These are phyloP conservation scores for Neonothopanus nambi DNA, from an alignment of 1,284 basidiomycete species.

Conservation along the genomic window DNA sequence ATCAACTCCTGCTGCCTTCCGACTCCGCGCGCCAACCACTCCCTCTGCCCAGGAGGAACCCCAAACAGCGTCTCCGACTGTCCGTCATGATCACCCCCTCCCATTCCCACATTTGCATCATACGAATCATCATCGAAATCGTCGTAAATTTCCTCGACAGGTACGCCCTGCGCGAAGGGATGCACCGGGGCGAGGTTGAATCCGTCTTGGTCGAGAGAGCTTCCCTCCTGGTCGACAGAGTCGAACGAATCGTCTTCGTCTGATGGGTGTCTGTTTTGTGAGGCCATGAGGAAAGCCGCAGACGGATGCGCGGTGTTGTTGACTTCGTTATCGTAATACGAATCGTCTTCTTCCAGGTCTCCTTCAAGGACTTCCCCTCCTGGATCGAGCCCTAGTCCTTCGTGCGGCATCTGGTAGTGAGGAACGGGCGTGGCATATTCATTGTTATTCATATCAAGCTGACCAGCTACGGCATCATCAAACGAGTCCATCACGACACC, in stretches of 20 bases:
- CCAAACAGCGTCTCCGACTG: background rate
- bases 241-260: conserved; percentile 16
- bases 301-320: conserved; percentile 55
- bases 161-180: conserved; percentile 45
- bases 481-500: background rate
- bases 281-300: conserved; percentile 58
- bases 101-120: conserved; percentile 52
- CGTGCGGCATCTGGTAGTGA: background rate
- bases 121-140: conserved; percentile 44
- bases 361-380: conserved; percentile 4
- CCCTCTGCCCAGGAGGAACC: conserved; percentile 23
- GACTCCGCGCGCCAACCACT: conserved; percentile 19
- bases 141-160: conserved; percentile 29
- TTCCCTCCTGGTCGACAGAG: conserved; percentile 1
- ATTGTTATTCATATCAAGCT: background rate
- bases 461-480: background rate
- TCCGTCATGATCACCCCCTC: background rate
- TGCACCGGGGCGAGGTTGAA: conserved; percentile 40
- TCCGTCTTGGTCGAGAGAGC: background rate
- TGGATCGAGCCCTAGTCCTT: background rate
- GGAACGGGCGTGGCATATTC: background rate
- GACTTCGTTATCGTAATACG: conserved; percentile 50
- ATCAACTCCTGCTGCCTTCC: conserved; percentile 31
- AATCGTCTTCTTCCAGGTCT: conserved; percentile 39
- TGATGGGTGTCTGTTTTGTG: conserved; percentile 21